Evolutionary conservation across 2,329 filamentous ascomycete species (phyloP), one percentile per base, ranked within the genome.

Genomic region (Pseudocercospora ulei): DNA sequence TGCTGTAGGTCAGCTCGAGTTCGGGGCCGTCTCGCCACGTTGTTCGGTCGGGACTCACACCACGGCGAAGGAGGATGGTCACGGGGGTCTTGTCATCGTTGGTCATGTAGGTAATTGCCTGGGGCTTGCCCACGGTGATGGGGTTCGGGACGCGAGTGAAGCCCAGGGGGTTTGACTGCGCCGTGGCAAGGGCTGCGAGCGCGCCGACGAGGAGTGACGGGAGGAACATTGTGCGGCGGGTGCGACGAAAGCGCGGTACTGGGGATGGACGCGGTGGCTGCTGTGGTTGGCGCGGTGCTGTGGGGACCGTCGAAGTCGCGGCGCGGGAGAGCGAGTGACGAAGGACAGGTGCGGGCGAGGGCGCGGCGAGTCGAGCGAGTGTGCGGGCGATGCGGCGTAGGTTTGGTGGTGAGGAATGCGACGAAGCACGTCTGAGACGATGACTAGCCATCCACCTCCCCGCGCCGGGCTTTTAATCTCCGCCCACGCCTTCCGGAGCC

Each of bases 41-140:
- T 4, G 4, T 13, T 3, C 13, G 20, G 5, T 23, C 57, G 42
- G 6, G 16, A 42, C 40, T 43, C 26, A 43, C 40, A 29, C 75
- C 75, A 58, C 72, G 65, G 48, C 70, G 66, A 27, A 79, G 65
- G 38, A 66, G 67, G 49, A 79, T 68, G 25, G 68, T 75, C 23
- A 71, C 70, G 4, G 69, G 65, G 61, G 35, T 39, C 35, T 9
- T 36, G 27, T 50, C 39, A 31, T 55, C 49, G 38, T 51, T 52
- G 35, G 53, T 52, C 7, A 46, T 38, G 39, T 50, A 58, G 22
- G 44, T 51, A 33, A 59, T 54, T 13, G 51, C 46, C 18, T 50
- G 29, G 3, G 51, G 26, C 51, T 71, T 53, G 31, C 73, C 74
- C 38, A 66, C 65, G 33, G 62, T 53, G 37, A 75, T 60, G 31